Conservation (phyloP, 2,329 filamentous ascomycete genomes). For the Periconia digitata region DNA sequence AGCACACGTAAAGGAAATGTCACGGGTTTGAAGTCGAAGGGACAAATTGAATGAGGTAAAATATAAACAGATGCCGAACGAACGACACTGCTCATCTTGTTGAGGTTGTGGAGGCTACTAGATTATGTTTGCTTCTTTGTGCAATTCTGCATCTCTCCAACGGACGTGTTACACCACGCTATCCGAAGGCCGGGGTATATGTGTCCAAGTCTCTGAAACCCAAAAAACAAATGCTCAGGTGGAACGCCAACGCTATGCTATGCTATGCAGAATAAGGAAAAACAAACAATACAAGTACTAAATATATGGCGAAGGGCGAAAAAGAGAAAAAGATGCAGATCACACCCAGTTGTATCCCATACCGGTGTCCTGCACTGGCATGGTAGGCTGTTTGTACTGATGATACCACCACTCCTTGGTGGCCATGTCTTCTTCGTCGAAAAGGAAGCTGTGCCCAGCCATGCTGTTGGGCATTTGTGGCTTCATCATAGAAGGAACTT, state of each 20-base stretch:
- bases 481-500: conserved; percentile 31
- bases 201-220: conserved; percentile 9
- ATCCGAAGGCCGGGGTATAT: conserved; percentile 34
- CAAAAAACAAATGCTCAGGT: conserved; percentile 9
- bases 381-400: conserved; percentile 36
- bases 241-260: conserved; percentile 36
- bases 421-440: conserved; percentile 41
- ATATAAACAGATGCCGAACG: too few relatives aligned
- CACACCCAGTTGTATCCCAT: conserved; percentile 43
- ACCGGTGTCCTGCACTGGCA: conserved; percentile 42
- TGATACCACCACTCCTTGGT: conserved; percentile 47
- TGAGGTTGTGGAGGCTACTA: too few relatives aligned
- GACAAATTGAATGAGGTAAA: too few relatives aligned
- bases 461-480: conserved; percentile 33
- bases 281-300: conserved; percentile 8
- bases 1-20: too few relatives aligned
- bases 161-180: too few relatives aligned
- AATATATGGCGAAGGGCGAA: conserved; percentile 11
- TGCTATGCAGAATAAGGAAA: not conserved
- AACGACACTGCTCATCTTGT: too few relatives aligned
- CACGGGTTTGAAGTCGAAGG: too few relatives aligned
- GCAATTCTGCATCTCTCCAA: too few relatives aligned
- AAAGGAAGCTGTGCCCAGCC: conserved; percentile 46
- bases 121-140: too few relatives aligned
- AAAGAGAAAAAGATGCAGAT: conserved; percentile 11